Evolutionary conservation across 306 rosid genomes (phyloP).

Genomic region (Cucurbita ficifolia): DNA sequence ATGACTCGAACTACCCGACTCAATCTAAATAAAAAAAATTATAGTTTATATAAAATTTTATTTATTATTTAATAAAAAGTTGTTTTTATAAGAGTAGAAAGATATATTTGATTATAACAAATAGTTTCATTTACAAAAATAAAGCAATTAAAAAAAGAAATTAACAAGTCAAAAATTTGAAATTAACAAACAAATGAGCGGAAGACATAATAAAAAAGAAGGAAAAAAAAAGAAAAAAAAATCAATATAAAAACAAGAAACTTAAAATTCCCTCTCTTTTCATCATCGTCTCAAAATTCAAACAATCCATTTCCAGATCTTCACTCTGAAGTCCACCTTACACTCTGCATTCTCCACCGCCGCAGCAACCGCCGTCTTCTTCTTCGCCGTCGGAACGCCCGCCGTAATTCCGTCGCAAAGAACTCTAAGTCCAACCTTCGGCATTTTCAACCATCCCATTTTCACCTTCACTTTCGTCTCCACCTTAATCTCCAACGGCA

Average conservation of each 20-base stretch:
- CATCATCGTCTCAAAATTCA: conserved; percentile 8
- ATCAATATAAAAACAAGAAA: neutral
- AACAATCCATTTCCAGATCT: conserved; percentile 93
- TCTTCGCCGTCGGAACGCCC: conserved; percentile 31
- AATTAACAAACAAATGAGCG: neutral
- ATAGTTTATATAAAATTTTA: too few species aligned
- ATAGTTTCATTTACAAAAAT: neutral
- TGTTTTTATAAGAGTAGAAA: too few species aligned
- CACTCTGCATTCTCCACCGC: conserved; percentile 48
- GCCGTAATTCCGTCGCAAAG: conserved; percentile 48
- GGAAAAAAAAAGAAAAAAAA: too few species aligned
- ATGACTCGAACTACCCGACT: too few species aligned
- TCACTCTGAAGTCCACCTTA: conserved; percentile 44
- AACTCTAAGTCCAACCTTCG: conserved; percentile 45
- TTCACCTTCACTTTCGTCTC: conserved; percentile 62
- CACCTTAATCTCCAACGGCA: conserved; percentile 39
- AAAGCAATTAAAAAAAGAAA: neutral
- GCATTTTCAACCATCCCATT: conserved; percentile 47
- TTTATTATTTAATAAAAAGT: too few species aligned
- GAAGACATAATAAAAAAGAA: neutral
- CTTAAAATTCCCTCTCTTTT: neutral
- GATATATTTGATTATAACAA: neutral
- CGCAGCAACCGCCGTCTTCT: conserved; percentile 38
- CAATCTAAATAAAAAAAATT: too few species aligned
- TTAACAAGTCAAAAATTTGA: neutral